Evolutionary conservation across 2,329 filamentous ascomycete species (phyloP).

Genomic region (Triangularia verruculosa): DNA sequence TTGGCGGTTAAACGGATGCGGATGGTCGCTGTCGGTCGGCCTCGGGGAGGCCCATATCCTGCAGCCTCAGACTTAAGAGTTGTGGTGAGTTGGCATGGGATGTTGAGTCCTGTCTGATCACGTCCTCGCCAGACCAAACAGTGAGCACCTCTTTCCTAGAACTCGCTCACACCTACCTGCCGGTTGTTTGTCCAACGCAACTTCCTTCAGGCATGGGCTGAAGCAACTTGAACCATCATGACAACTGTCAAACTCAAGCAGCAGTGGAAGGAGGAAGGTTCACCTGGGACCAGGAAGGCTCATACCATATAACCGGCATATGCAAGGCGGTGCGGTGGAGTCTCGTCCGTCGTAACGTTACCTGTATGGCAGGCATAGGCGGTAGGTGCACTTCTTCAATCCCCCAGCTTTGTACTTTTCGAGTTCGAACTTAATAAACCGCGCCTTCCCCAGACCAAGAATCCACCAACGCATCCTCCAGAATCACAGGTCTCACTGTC

Average conservation of each 20-base stretch:
- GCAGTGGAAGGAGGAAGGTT: neutral
- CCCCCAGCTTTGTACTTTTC: neutral
- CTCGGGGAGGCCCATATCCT: neutral
- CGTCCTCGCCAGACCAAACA: neutral
- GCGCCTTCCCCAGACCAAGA: neutral
- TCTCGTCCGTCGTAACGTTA: neutral
- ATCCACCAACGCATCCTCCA: neutral
- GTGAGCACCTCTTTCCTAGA: neutral
- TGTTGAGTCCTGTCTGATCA: neutral
- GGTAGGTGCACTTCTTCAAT: neutral
- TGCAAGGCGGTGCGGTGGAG: neutral
- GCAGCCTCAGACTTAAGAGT: neutral
- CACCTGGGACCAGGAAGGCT: too few relatives aligned
- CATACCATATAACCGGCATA: neutral
- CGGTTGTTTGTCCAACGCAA: too few relatives aligned
- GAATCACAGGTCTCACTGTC: neutral
- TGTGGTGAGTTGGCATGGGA: neutral
- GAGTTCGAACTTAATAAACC: neutral
- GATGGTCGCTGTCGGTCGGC: neutral
- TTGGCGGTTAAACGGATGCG: conserved; percentile 6
- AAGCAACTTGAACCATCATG: neutral
- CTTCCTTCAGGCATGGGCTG: too few relatives aligned
- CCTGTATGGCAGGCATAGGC: neutral
- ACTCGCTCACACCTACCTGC: neutral
- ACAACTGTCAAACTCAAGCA: neutral